Percentiles rank a stretch among this genome's conserved stretches.
phyloP scores from a whole-genome alignment of 768 basidiomycete species.

The Suillus paluster region DNA sequence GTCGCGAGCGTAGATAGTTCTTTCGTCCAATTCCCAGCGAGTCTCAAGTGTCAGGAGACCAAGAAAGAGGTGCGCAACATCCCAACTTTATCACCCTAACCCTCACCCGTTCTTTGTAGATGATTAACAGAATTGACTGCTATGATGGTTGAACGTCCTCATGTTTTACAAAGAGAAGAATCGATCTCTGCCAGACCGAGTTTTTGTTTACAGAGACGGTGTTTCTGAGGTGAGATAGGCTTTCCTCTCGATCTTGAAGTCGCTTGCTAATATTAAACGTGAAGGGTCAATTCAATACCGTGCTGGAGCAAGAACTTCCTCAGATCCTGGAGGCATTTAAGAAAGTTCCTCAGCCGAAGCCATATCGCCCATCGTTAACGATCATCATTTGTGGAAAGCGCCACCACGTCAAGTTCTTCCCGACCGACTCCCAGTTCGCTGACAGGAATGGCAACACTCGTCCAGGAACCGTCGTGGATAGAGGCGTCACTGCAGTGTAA shows the following conservation, averaged over 20 bases:
- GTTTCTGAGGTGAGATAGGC: slow-evolving; percentile 67
- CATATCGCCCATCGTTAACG: slow-evolving; percentile 66
- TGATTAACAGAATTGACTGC: slow-evolving; percentile 65
- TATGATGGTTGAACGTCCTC: slow-evolving; percentile 78
- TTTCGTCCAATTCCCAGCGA: slow-evolving; percentile 81
- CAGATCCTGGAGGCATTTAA: slow-evolving; percentile 65
- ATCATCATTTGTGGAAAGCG: slow-evolving; percentile 86
- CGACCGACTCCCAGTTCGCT: slow-evolving; percentile 51
- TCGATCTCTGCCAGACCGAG: slow-evolving; percentile 61
- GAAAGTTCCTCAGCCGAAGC: slow-evolving; percentile 40
- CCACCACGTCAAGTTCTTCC: slow-evolving; percentile 59
- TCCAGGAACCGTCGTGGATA: slow-evolving; percentile 82
- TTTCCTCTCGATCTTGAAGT: background rate
- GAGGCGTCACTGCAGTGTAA: slow-evolving; percentile 73
- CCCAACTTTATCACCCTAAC: background rate
- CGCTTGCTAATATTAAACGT: background rate
- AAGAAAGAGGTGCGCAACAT: slow-evolving; percentile 28
- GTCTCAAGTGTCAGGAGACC: slow-evolving; percentile 63
- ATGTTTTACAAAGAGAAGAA: slow-evolving; percentile 59
- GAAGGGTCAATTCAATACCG: slow-evolving; percentile 77
- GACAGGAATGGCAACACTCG: slow-evolving; percentile 76
- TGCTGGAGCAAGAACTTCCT: slow-evolving; percentile 63
- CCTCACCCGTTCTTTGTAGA: slow-evolving; percentile 45
- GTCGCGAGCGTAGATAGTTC: slow-evolving; percentile 73
- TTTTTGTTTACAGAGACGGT: slow-evolving; percentile 80